Conservation (phyloP, 169 alveolate species). For the Plasmodium malariae region DNA sequence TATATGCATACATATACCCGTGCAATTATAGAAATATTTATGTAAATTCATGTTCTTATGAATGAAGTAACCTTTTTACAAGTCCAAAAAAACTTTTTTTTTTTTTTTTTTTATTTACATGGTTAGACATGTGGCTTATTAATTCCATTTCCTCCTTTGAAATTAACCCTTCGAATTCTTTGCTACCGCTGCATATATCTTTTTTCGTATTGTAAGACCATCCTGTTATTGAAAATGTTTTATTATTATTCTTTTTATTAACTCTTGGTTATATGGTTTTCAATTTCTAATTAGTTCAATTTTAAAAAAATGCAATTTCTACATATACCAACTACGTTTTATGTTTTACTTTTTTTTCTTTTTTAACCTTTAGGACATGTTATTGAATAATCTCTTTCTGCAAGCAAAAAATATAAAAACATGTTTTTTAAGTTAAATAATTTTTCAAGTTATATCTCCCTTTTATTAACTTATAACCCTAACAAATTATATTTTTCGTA, state of each 20-base stretch:
- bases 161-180: conserved; percentile 51
- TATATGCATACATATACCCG: neutral
- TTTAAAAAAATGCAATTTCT: conserved; percentile 2
- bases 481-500: too few relatives aligned
- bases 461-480: too few relatives aligned
- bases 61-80: too few relatives aligned
- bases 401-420: conserved; percentile 4
- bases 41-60: too few relatives aligned
- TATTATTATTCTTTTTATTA: neutral
- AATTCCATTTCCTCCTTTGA: conserved; percentile 59
- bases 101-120: conserved; percentile 24
- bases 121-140: conserved; percentile 65
- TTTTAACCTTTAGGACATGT: conserved; percentile 72
- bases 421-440: neutral
- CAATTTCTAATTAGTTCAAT: neutral
- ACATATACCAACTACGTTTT: neutral
- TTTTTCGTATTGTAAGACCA: conserved; percentile 45
- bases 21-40: too few relatives aligned
- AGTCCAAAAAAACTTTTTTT: neutral
- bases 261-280: neutral
- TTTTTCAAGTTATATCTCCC: neutral
- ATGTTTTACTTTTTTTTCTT: neutral
- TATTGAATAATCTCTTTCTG: conserved; percentile 71
- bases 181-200: conserved; percentile 26
- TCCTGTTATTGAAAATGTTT: conserved; percentile 32